Base-by-base conservation (phyloP, 2,329 filamentous ascomycete genomes). In the Dactylonectria macrodidyma region DNA sequence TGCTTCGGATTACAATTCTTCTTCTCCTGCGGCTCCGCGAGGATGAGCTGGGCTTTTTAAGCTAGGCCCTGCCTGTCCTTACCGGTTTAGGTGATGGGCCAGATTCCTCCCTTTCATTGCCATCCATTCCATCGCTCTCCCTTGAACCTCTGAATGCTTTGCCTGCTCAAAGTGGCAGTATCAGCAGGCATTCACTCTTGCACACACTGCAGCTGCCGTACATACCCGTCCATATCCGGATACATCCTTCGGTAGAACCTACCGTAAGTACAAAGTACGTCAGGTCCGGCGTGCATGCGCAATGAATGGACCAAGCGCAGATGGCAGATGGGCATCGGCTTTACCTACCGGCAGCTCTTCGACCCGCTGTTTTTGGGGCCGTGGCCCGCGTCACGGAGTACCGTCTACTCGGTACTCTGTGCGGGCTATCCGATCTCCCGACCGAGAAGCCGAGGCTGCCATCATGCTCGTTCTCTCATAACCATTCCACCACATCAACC, bases 381-480 rank as follows among this genome's bases (percentile, higher is more conserved):
- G 48, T 51, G 26, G 30, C 26, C 30, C 16, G 50, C n/a, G 16
- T 34, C 16, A n/a, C 41, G 41, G 41, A n/a, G 50, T 16, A 30
- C 46, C 33, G 30, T 12, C 11, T 34, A 51, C 26, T 63, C 51
- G 50, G 47, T 41, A 56, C 68, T 48, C 58, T 30, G 30, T 62
- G 22, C 19, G 22, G 24, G 11, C 56, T 61, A 66, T 72, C 68
- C 71, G 63, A 73, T 72, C 68, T 69, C 41, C 73, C 73, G 73
- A 75, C 70, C 72, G 64, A 74, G 62, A 58, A 74, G 69, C 76
- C 76, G 76, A 77, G 74, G 76, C 75, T 73, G 59, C 56, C 34
- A 54, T 58, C 36, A 19, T 26, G 30, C 38, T 36, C 48, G 19
- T 19, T 22, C 7, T 34, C 16, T 52, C 33, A 30, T 4, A 30